phyloP scores from a whole-genome alignment of 2,329 filamentous ascomycete genomes.

The Aspergillus sp. region DNA sequence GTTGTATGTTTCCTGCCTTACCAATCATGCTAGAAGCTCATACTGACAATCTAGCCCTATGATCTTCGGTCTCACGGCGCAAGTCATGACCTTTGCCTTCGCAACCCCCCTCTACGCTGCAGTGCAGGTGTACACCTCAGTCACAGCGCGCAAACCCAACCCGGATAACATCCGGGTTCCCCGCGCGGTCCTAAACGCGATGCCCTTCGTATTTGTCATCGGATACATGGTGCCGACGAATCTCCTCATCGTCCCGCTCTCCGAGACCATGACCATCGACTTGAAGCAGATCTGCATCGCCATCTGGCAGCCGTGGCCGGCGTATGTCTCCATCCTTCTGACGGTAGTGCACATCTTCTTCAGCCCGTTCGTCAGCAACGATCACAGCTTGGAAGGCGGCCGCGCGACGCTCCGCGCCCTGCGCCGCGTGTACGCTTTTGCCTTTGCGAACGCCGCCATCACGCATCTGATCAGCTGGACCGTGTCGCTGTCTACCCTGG shows the following conservation, averaged over 20 bases:
- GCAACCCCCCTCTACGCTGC: slow-evolving; percentile 43
- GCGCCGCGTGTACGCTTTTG: slow-evolving; percentile 41
- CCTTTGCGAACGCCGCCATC: slow-evolving; percentile 38
- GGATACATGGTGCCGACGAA: slow-evolving; percentile 46
- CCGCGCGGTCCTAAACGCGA: slow-evolving; percentile 28
- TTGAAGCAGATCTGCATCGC: slow-evolving; percentile 49
- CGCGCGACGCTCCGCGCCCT: slow-evolving; percentile 30
- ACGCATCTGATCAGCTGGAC: slow-evolving; percentile 41
- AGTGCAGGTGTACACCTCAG: slow-evolving; percentile 44
- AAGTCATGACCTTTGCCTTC: slow-evolving; percentile 45
- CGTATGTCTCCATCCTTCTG: slow-evolving; percentile 44
- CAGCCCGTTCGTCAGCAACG: slow-evolving; percentile 22
- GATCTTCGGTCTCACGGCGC: slow-evolving; percentile 41
- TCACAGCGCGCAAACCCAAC: slow-evolving; percentile 35
- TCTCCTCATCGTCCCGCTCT: slow-evolving; percentile 44
- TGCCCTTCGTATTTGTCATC: slow-evolving; percentile 42
- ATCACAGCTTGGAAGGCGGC: slow-evolving; percentile 17
- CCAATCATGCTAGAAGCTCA: not conserved
- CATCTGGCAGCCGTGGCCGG: slow-evolving; percentile 52
- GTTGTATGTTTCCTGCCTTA: not conserved
- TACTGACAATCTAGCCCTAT: slow-evolving; percentile 24
- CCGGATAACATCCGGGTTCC: slow-evolving; percentile 32
- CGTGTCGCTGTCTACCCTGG: slow-evolving; percentile 39
- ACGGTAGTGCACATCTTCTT: slow-evolving; percentile 26
- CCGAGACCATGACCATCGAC: slow-evolving; percentile 35